These are phyloP conservation scores for Leccinum subrobustum DNA, from an alignment of 1,284 basidiomycete species.

Conservation along the genomic window DNA sequence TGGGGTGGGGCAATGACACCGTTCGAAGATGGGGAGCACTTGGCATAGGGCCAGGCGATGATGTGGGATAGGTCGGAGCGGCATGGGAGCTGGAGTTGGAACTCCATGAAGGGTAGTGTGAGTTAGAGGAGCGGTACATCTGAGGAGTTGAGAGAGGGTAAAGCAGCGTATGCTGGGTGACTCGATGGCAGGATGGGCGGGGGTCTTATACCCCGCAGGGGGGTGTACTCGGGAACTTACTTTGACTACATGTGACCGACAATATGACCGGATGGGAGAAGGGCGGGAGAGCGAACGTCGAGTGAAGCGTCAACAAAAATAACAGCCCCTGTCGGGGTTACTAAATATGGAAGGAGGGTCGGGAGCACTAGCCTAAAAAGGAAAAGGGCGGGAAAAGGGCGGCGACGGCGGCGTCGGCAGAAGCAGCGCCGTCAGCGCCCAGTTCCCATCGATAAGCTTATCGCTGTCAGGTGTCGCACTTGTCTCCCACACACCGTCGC, in stretches of 20 bases:
- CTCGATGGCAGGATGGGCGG: conserved; percentile 13
- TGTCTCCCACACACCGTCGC: conserved; percentile 10
- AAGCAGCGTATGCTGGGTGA: conserved; percentile 18
- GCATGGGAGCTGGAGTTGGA: conserved; percentile 10
- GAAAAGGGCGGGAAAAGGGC: conserved; percentile 22
- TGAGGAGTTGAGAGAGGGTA: background rate
- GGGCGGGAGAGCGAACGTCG: conserved; percentile 31
- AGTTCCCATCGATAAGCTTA: conserved; percentile 19
- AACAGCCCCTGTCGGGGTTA: conserved; percentile 15
- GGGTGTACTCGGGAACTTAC: conserved; percentile 23
- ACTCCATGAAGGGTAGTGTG: conserved; percentile 24
- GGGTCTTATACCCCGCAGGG: conserved; percentile 29
- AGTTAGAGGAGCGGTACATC: conserved; percentile 22
- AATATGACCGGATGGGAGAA: conserved; percentile 19
- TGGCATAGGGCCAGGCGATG: conserved; percentile 25
- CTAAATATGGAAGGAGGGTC: conserved; percentile 25
- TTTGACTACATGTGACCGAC: conserved; percentile 11
- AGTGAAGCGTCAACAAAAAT: conserved; percentile 13
- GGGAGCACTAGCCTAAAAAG: conserved; percentile 14
- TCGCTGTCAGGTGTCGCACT: conserved; percentile 14
- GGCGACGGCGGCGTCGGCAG: conserved; percentile 25
- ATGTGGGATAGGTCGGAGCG: conserved; percentile 11
- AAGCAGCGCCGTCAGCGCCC: conserved; percentile 7
- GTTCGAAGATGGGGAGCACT: conserved; percentile 26
- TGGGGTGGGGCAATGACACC: conserved; percentile 33